phyloP scores from a whole-genome alignment of 139 green algal genomes.

The Chlamydomonas incerta region DNA sequence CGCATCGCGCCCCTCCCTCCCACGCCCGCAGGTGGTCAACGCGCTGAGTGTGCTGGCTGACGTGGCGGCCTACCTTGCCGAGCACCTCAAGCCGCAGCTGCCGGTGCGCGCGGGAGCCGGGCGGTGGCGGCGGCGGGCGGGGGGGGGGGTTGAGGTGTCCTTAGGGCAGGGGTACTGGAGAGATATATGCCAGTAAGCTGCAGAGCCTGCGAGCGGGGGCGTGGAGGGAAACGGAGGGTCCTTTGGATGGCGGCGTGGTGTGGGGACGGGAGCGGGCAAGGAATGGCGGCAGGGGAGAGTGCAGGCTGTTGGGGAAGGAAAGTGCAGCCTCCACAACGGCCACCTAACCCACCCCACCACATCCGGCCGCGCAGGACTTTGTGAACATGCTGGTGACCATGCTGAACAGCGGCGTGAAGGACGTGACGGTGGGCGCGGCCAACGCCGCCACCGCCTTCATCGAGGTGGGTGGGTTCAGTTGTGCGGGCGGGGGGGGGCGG shows the following conservation, averaged over 20 bases:
- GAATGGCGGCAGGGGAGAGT: no score
- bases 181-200: not conserved
- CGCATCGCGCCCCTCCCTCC: conserved; percentile 89
- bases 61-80: conserved; percentile 81
- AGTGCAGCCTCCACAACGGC: no score
- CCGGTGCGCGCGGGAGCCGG: conserved; percentile 8
- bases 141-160: not conserved
- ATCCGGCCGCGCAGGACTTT: no score
- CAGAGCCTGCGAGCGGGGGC: not conserved
- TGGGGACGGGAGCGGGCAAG: no score
- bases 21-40: conserved; percentile 85
- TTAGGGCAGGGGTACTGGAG: no score
- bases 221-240: not conserved
- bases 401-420: conserved; percentile 25
- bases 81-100: conserved; percentile 76
- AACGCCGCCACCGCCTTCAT: conserved; percentile 44
- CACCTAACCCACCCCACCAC: no score
- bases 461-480: no score
- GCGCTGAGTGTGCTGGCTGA: conserved; percentile 79
- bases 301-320: no score
- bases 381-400: conserved; percentile 40
- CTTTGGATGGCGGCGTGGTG: not conserved
- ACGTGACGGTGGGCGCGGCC: conserved; percentile 34
- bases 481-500: not conserved
- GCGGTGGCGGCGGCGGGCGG: not conserved